Base-by-base conservation (phyloP, 176 grass and related monocot species). In the Chloris gayana region DNA sequence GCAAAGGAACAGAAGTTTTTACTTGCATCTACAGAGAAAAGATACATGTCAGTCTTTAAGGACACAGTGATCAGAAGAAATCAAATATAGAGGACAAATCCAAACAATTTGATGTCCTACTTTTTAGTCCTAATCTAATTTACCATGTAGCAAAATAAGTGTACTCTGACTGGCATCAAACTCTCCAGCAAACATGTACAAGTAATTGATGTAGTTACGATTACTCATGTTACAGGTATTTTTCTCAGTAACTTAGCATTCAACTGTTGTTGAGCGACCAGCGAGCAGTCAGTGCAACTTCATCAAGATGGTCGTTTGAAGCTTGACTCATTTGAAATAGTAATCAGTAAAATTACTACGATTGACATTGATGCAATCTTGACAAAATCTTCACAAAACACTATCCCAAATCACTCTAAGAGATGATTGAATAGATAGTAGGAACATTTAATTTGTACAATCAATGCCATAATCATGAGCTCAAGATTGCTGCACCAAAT, bases 1-100 rank as follows among this genome's bases (percentile, higher is more conserved):
- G 88, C 85, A 54, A 98, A 73, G 18, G 85, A 92, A 81, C 95
- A 98, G 67, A 93, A 94, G 54, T 89, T 94, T 81, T 90, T 92
- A 25, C 84, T 85, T 82, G 57, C 46, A 88, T 94, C 95, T 97
- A 79, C 83, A 89, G 78, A 93, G 65, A 77, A 33, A 77, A 69
- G 24, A 77, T 69, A 79, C 29, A 82, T 61, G 46, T 87, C 38
- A 89, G 80, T 84, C 63, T 19, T 60, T 78, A 72, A 69, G 18
- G 53, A 33, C 0, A 0, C 21, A 44, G 26, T 74, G 64, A 62
- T 41, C 59, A 74, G 77, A 80, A 47, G 9, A 67, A 75, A 73
- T 65, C 11, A 70, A 70, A 44, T 50, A 41, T 58, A 39, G 54
- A 21, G 4, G 69, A 35, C 7, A 11, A 27, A 15, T 37, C 25